Base-by-base conservation (phyloP, 371 early-diverging fungal species). In the Rhizopus arrhizus region DNA sequence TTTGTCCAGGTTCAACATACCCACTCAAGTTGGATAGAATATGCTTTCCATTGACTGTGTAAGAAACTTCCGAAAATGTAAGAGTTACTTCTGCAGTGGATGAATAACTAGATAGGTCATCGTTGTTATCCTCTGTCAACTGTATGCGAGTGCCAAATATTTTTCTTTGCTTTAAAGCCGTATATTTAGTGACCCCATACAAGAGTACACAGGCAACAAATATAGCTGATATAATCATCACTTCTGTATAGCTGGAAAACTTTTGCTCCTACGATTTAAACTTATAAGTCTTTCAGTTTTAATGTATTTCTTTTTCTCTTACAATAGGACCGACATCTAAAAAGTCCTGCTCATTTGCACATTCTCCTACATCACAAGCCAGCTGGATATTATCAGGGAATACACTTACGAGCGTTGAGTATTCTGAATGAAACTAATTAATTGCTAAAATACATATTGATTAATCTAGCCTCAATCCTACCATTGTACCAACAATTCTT, bases 1-100 rank as follows among this genome's bases (percentile, higher is more conserved):
- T 85, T 4, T 89, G 88, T 11, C 87, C 83, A 7, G 89, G 80
- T 8, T 85, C 88, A 36, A 91, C 73, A n/a, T 70, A 78, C 3
- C 86, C 84, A 36, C 80, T 75, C 35, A 88, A 81, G 61, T 85
- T 73, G 32, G 72, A 58, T 34, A 94, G 63, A 10, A 88, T 83
- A 22, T 78, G 76, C 64, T 83, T 89, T 41, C 77, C 38, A 2
- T 77, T 67, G 7, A 88, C 87, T 9, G 87, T 87, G 60, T 91
- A 90, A 35, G 78, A 82, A 64, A 81, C 48, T 51, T 81, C 73
- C 8, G 71, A 63, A 54, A 81, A 81, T 0, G 78, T 70, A 4
- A 79, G 40, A 0, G 61, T 31, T 0, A 73, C 65, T 38, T 69
- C 65, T 47, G 55, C 40, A 3, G 62, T 35, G 9, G 58, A 48